Evolutionary conservation across 345 rosid species (phyloP).

Genomic region (Eucalyptus curtisii): DNA sequence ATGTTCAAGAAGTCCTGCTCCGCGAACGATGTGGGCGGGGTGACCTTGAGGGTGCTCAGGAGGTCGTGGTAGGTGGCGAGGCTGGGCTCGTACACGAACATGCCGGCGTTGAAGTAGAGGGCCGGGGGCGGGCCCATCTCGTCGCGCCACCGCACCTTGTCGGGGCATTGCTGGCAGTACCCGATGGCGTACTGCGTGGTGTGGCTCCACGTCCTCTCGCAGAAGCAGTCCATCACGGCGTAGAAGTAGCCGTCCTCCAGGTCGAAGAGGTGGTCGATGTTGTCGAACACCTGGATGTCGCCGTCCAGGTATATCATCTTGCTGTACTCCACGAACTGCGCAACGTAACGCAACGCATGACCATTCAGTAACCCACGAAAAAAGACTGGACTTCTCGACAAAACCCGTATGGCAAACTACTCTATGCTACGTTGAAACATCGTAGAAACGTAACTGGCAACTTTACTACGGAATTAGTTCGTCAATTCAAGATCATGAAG

Average conservation of each 20-base stretch:
- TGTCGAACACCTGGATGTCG: slow-evolving; percentile 72
- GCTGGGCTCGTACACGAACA: slow-evolving; percentile 69
- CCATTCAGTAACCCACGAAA: background rate
- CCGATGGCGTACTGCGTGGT: slow-evolving; percentile 69
- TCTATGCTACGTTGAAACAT: background rate
- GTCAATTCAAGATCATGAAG: background rate
- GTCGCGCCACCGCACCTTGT: slow-evolving; percentile 47
- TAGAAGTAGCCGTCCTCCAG: slow-evolving; percentile 47
- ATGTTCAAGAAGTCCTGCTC: slow-evolving; percentile 91
- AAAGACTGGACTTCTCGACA: background rate
- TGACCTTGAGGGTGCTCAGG: slow-evolving; percentile 24
- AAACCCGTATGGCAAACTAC: background rate
- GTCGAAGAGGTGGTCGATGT: slow-evolving; percentile 78
- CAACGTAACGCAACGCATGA: background rate
- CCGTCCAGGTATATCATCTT: slow-evolving; percentile 88
- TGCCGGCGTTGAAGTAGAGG: slow-evolving; percentile 91
- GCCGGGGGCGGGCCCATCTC: slow-evolving; percentile 52
- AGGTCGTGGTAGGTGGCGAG: slow-evolving; percentile 34
- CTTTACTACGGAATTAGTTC: background rate
- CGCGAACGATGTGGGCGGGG: slow-evolving; percentile 63
- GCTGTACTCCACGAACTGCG: slow-evolving; percentile 73
- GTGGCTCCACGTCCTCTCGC: slow-evolving; percentile 79
- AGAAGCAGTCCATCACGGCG: slow-evolving; percentile 89
- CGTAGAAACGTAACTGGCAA: background rate
- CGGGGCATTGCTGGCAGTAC: slow-evolving; percentile 87